Evolutionary conservation across 495 filamentous ascomycete genomes (phyloP).

Genomic region (Stereocaulon alpinum): DNA sequence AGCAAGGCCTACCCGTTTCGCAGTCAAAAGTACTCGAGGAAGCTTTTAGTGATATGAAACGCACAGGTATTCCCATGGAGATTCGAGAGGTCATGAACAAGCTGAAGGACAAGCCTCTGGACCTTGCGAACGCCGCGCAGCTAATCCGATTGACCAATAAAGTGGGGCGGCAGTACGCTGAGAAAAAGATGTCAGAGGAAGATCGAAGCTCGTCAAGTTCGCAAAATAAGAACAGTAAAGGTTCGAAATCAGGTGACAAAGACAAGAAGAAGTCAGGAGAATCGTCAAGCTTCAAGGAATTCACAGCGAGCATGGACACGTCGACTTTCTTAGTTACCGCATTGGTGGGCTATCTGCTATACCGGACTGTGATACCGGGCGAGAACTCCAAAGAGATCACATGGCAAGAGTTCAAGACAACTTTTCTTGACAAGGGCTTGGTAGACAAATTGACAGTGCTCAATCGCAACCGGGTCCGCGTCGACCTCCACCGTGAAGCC

Average conservation of each 20-base stretch:
- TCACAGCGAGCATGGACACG: constrained; percentile 42
- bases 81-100: constrained; percentile 39
- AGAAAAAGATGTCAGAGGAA: constrained; percentile 24
- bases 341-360: constrained; percentile 53
- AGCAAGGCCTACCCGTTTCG: constrained; percentile 35
- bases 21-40: constrained; percentile 35
- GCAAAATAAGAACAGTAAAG: constrained; percentile 21
- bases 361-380: constrained; percentile 49
- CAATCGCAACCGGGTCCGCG: constrained; percentile 61
- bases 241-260: constrained; percentile 17
- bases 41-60: constrained; percentile 37
- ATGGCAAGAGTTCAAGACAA: constrained; percentile 89
- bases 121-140: constrained; percentile 40
- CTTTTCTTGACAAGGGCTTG: constrained; percentile 89
- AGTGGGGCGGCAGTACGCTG: constrained; percentile 29
- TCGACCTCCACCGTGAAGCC: constrained; percentile 77
- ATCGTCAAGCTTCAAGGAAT: constrained; percentile 31
- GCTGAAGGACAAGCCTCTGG: constrained; percentile 31
- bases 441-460: constrained; percentile 86
- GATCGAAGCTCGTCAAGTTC: constrained; percentile 23
- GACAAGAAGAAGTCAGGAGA: constrained; percentile 29
- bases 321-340: constrained; percentile 43
- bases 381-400: constrained; percentile 76
- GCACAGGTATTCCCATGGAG: constrained; percentile 41
- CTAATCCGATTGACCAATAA: constrained; percentile 37